Evolutionary conservation across 2,329 filamentous ascomycete genomes (phyloP).

Genomic region (Aspergillus unguis): DNA sequence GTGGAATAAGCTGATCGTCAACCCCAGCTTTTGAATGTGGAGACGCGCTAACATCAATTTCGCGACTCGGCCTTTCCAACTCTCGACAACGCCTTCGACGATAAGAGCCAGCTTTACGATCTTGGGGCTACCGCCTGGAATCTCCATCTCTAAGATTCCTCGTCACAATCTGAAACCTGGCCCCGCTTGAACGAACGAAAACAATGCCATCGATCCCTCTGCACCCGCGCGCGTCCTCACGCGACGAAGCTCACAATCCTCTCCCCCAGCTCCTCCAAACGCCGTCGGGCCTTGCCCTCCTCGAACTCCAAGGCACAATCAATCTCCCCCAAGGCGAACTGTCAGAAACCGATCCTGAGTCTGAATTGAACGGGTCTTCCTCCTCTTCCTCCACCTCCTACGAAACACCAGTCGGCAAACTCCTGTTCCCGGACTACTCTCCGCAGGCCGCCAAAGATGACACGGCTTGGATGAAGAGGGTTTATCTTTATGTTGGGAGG

Average conservation of each 20-base stretch:
- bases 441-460: constrained; percentile 49
- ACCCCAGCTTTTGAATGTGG: constrained; percentile 1
- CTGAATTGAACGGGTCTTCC: too few relatives aligned
- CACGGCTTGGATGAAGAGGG: constrained; percentile 82
- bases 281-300: constrained; percentile 79
- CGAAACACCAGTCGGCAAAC: constrained; percentile 62
- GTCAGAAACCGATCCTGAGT: too few relatives aligned
- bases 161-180: too few relatives aligned
- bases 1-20: neutral
- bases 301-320: constrained; percentile 90
- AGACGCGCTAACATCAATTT: constrained; percentile 3
- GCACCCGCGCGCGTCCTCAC: constrained; percentile 25
- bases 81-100: too few relatives aligned
- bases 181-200: neutral
- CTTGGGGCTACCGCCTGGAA: too few relatives aligned
- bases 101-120: too few relatives aligned
- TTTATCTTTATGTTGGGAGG: constrained; percentile 82
- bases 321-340: constrained; percentile 57
- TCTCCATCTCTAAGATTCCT: too few relatives aligned
- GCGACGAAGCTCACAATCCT: constrained; percentile 46
- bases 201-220: constrained; percentile 44
- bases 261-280: constrained; percentile 83
- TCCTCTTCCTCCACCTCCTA: constrained; percentile 16
- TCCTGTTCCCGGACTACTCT: constrained; percentile 75
- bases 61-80: neutral